Percentiles rank a stretch among this genome's conserved stretches.
Conservation (phyloP, 164 flowering plant species). For the Pachysandra terminalis region DNA sequence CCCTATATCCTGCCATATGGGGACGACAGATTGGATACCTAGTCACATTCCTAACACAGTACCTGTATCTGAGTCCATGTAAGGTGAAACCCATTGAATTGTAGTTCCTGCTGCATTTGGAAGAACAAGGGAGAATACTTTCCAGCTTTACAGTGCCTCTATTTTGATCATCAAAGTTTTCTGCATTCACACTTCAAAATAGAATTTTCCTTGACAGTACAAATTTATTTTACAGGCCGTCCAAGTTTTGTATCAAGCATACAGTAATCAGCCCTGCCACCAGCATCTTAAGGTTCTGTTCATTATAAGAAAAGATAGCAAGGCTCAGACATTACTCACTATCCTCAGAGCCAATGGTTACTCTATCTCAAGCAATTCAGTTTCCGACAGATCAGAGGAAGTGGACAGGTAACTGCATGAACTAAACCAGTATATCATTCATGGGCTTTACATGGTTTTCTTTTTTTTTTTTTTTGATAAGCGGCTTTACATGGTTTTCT, state of each 20-base stretch:
- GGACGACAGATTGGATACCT: no score
- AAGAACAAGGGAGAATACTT: neutral
- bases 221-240: conserved; percentile 23
- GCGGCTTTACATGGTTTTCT: neutral
- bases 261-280: neutral
- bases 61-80: no score
- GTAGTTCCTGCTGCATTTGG: neutral
- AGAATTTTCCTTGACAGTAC: neutral
- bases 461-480: neutral
- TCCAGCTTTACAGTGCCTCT: neutral
- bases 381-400: conserved; percentile 2
- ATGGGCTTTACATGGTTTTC: neutral
- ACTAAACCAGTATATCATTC: neutral
- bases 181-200: neutral
- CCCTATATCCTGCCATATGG: no score
- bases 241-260: conserved; percentile 20
- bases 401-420: conserved; percentile 19
- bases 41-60: no score
- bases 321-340: conserved; percentile 11
- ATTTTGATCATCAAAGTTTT: neutral
- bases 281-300: conserved; percentile 27
- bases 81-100: neutral
- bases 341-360: conserved; percentile 27
- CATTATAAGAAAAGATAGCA: conserved; percentile 21
- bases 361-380: conserved; percentile 11